These are phyloP conservation scores for Turnera subulata DNA, from an alignment of 345 rosid genomes.

Conservation along the genomic window DNA sequence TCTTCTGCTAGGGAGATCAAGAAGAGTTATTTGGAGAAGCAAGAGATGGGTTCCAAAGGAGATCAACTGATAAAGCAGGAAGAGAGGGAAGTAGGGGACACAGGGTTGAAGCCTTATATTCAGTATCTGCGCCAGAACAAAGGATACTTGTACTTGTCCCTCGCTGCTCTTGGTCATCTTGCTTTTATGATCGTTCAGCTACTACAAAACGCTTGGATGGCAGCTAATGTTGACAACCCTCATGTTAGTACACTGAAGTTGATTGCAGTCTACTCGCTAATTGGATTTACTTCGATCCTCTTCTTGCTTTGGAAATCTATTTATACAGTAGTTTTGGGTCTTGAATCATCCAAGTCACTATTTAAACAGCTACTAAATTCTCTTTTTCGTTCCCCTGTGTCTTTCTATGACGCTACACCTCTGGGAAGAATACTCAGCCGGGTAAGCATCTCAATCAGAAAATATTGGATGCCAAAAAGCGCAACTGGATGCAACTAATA, in stretches of 20 bases:
- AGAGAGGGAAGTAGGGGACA: constrained; percentile 78
- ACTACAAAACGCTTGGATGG: constrained; percentile 73
- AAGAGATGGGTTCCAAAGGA: constrained; percentile 41
- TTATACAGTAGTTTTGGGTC: constrained; percentile 43
- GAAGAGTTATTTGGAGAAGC: constrained; percentile 40
- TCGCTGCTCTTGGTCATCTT: constrained; percentile 44
- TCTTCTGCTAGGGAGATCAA: constrained; percentile 49
- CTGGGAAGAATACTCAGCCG: constrained; percentile 79
- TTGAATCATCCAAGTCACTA: constrained; percentile 58
- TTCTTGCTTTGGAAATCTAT: constrained; percentile 55
- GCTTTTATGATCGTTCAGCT: constrained; percentile 53
- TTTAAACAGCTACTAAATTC: constrained; percentile 66
- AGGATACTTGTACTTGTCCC: constrained; percentile 62
- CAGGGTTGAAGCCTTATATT: constrained; percentile 66
- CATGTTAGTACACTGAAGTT: constrained; percentile 46
- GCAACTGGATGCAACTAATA: background rate
- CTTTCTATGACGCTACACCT: constrained; percentile 88
- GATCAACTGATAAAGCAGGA: constrained; percentile 77
- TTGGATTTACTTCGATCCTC: constrained; percentile 44
- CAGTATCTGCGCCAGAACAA: constrained; percentile 69
- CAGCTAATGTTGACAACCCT: constrained; percentile 65
- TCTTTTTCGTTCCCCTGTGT: constrained; percentile 76
- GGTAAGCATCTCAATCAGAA: constrained; percentile 31
- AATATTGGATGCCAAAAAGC: background rate
- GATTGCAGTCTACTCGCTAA: constrained; percentile 54